A percentile compares a stretch with the other conserved stretches of the same genome.
Evolutionary conservation across 805 yeast species (phyloP).

Genomic region (Komagataella pastoris): DNA sequence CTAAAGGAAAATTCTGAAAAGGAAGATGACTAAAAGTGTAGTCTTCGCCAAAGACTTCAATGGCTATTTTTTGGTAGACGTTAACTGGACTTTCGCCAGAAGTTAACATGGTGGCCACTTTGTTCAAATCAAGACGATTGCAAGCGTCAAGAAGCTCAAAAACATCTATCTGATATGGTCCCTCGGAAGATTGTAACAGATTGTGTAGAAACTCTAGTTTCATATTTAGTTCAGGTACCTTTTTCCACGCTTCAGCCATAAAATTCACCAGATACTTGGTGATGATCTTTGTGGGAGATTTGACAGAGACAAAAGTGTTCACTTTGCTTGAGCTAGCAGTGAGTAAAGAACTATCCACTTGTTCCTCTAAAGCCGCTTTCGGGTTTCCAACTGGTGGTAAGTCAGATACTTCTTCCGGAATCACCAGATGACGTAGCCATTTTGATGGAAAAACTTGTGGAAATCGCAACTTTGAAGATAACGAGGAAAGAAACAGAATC

Average conservation of each 20-base stretch:
- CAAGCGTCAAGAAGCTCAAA: conserved; percentile 23
- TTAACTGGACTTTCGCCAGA: conserved; percentile 8
- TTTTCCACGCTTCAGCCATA: conserved; percentile 15
- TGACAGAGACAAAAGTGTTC: conserved; percentile 16
- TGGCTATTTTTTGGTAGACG: conserved; percentile 14
- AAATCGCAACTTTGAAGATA: conserved; percentile 31
- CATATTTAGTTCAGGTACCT: conserved; percentile 17
- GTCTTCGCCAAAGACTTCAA: conserved; percentile 5
- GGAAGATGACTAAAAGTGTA: conserved; percentile 12
- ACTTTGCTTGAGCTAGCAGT: conserved; percentile 5
- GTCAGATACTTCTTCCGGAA: conserved; percentile 11
- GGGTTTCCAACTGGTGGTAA: conserved; percentile 18
- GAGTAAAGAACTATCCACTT: not conserved
- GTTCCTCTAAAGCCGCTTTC: conserved; percentile 3
- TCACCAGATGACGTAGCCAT: conserved; percentile 18
- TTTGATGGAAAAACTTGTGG: conserved; percentile 35
- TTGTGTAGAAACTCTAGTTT: conserved; percentile 22
- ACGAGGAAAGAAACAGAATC: conserved; percentile 25
- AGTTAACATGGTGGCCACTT: conserved; percentile 11
- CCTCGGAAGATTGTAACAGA: conserved; percentile 19
- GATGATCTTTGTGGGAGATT: conserved; percentile 16
- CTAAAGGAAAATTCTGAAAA: conserved; percentile 13
- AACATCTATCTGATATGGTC: conserved; percentile 27
- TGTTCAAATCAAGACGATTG: conserved; percentile 16
- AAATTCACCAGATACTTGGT: conserved; percentile 13